phyloP scores from a whole-genome alignment of 176 grass and related monocot species.

The Eleusine indica region DNA sequence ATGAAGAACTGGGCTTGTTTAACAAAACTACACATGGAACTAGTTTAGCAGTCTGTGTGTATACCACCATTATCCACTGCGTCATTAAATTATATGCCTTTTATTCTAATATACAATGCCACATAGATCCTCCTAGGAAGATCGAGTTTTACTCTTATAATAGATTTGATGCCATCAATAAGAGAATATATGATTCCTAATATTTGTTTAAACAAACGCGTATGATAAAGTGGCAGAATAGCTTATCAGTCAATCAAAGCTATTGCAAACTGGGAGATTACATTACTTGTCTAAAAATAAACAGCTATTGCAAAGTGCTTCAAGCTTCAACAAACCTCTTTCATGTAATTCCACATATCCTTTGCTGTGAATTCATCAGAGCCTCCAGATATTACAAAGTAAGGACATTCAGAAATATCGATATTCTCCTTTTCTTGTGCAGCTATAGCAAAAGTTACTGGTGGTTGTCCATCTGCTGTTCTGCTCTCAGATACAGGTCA shows the following conservation, averaged over 20 bases:
- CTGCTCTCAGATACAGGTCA: constrained; percentile 46
- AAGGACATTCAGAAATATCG: constrained; percentile 80
- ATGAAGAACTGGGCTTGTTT: constrained; percentile 1
- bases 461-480: constrained; percentile 74
- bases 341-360: constrained; percentile 88
- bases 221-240: background rate
- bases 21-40: background rate
- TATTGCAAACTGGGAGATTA: background rate
- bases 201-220: background rate
- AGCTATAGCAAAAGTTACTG: constrained; percentile 85
- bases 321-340: constrained; percentile 66
- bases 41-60: background rate
- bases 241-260: background rate
- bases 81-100: background rate
- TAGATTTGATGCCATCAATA: background rate
- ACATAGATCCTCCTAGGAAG: background rate
- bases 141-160: background rate
- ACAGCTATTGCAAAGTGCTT: background rate
- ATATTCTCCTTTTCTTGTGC: constrained; percentile 77
- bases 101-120: background rate
- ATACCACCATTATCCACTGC: too few relatives aligned
- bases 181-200: background rate
- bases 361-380: constrained; percentile 80
- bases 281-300: background rate
- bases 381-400: constrained; percentile 74